Percentiles rank a stretch among this genome's conserved stretches.
phyloP scores from a whole-genome alignment of 2,329 filamentous ascomycete species.

The Fusarium papillatum region DNA sequence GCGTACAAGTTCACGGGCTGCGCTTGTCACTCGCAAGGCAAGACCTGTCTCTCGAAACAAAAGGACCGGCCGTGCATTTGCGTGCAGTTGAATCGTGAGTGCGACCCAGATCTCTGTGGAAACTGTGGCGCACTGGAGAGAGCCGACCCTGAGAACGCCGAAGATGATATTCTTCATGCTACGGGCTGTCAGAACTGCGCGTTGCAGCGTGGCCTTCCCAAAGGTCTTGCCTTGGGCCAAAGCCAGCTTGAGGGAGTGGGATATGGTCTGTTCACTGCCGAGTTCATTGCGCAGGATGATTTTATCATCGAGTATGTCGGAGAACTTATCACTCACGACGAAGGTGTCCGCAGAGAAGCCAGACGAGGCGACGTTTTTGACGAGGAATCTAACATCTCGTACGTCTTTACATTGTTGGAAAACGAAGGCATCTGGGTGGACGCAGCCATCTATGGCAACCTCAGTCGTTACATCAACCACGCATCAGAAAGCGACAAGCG shows the following conservation, averaged over 20 bases:
- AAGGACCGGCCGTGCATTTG: conserved; percentile 78
- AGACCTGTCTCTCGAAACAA: conserved; percentile 68
- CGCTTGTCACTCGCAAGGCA: conserved; percentile 72
- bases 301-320: conserved; percentile 87
- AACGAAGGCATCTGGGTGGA: conserved; percentile 78
- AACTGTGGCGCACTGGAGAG: conserved; percentile 78
- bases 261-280: conserved; percentile 81
- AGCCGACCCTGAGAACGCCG: conserved; percentile 76
- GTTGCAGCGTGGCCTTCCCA: conserved; percentile 77
- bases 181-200: conserved; percentile 79
- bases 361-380: conserved; percentile 72
- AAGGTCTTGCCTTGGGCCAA: conserved; percentile 76
- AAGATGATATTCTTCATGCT: conserved; percentile 67
- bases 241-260: conserved; percentile 78
- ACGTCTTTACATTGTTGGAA: conserved; percentile 71
- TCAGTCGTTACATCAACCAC: conserved; percentile 88
- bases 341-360: conserved; percentile 77
- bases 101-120: conserved; percentile 81
- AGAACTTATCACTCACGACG: conserved; percentile 79
- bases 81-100: conserved; percentile 80
- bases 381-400: conserved; percentile 73
- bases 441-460: conserved; percentile 82
- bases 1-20: conserved; percentile 77
- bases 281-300: conserved; percentile 75
- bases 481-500: conserved; percentile 65